Conservation (phyloP, 1,139 yeast genomes). For the Diutina sp. region DNA sequence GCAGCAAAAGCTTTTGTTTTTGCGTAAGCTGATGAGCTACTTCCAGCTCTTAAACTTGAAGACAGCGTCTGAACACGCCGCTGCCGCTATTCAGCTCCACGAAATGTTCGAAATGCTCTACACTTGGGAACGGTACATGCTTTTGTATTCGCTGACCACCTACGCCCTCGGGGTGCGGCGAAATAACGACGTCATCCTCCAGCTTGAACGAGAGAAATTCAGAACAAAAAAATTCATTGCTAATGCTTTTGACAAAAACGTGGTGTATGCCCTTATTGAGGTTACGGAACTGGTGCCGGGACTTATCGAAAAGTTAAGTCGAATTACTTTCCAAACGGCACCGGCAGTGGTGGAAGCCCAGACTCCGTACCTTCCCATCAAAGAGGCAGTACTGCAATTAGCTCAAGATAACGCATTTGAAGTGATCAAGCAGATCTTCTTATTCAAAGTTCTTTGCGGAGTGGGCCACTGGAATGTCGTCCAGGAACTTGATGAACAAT, state of each 20-base stretch:
- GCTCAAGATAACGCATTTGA: slow-evolving; percentile 9
- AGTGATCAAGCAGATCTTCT: slow-evolving; percentile 12
- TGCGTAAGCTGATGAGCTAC: slow-evolving; percentile 23
- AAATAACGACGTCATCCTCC: neutral
- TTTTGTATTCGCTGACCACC: neutral
- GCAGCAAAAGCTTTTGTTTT: slow-evolving; percentile 21
- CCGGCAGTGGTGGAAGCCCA: neutral
- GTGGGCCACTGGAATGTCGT: slow-evolving; percentile 10
- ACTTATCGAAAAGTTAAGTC: neutral
- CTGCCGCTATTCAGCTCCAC: slow-evolving; percentile 13
- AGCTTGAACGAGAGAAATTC: neutral
- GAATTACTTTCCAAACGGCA: neutral
- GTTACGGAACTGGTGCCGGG: neutral
- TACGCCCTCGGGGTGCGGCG: neutral
- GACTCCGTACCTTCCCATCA: slow-evolving; percentile 2
- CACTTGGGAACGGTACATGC: slow-evolving; percentile 13
- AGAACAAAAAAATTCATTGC: neutral
- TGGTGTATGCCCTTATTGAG: neutral
- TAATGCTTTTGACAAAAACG: slow-evolving; percentile 1
- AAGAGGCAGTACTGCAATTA: slow-evolving; percentile 3
- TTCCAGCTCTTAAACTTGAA: slow-evolving; percentile 20
- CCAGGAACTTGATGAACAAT: neutral
- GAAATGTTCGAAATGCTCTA: slow-evolving; percentile 25
- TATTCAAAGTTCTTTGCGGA: slow-evolving; percentile 21
- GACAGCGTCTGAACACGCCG: neutral